Conservation (phyloP, 495 filamentous ascomycete species). For the Staphylotrichum tortipilum region DNA sequence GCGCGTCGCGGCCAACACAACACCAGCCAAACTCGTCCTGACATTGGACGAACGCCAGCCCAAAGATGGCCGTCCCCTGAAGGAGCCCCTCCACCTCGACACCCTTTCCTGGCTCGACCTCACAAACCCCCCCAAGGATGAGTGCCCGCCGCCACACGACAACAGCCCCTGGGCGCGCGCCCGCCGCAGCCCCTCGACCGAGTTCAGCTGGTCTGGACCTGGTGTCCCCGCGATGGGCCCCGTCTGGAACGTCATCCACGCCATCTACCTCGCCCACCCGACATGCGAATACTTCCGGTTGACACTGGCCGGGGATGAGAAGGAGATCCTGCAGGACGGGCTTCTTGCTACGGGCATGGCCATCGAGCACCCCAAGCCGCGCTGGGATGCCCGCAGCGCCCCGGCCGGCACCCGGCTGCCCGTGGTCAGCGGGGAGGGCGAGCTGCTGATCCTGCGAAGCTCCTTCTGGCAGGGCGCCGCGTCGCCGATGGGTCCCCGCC, state of each 20-base stretch:
- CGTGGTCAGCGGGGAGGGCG: conserved; percentile 11
- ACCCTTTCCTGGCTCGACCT: conserved; percentile 29
- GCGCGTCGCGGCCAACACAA: conserved; percentile 8
- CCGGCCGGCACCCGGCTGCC: not conserved
- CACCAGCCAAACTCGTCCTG: conserved; percentile 14
- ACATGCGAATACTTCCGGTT: conserved; percentile 44
- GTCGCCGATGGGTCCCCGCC: conserved; percentile 50
- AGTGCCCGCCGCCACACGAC: conserved; percentile 29
- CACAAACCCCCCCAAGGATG: conserved; percentile 22
- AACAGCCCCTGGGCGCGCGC: conserved; percentile 37
- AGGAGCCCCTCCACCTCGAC: conserved; percentile 26
- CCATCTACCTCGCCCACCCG: conserved; percentile 44
- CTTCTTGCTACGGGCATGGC: conserved; percentile 44
- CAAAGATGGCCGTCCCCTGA: conserved; percentile 6
- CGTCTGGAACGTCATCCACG: conserved; percentile 51
- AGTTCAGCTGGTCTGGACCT: conserved; percentile 23
- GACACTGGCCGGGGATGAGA: conserved; percentile 32
- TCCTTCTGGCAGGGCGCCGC: conserved; percentile 61
- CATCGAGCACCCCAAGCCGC: conserved; percentile 36
- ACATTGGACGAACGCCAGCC: conserved; percentile 12
- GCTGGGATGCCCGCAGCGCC: not conserved
- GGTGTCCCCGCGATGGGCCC: conserved; percentile 42
- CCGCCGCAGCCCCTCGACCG: conserved; percentile 28
- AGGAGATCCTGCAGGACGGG: conserved; percentile 33
- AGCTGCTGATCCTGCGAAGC: conserved; percentile 34